Evolutionary conservation across 1,284 basidiomycete genomes (phyloP).

Genomic region (Sanguinoderma infundibulare): DNA sequence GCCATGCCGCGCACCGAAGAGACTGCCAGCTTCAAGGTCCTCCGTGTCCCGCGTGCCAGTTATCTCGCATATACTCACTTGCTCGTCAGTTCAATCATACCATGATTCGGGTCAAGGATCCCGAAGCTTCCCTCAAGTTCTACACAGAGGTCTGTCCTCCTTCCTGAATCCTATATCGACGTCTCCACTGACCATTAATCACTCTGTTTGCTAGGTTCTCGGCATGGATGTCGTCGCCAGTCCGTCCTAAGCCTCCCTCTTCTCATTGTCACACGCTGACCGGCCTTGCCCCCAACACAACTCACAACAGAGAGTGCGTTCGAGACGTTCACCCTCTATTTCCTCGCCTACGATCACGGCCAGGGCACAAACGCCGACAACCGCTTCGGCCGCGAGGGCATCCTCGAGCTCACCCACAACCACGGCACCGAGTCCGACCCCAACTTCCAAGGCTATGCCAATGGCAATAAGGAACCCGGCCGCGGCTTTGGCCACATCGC

Average conservation of each 20-base stretch:
- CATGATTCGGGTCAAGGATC: conserved; percentile 91
- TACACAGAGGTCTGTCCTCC: conserved; percentile 61
- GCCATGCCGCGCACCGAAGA: conserved; percentile 68
- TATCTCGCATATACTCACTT: not conserved
- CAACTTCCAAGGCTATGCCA: conserved; percentile 79
- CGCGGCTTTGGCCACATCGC: conserved; percentile 89
- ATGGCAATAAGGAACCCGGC: conserved; percentile 85
- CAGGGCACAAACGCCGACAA: conserved; percentile 48
- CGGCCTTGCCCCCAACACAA: not conserved
- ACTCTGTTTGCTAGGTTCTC: conserved; percentile 54
- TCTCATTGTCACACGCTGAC: conserved; percentile 8
- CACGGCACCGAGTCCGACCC: conserved; percentile 87
- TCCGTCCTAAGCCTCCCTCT: conserved; percentile 32
- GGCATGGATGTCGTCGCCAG: conserved; percentile 87
- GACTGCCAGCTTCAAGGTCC: conserved; percentile 68
- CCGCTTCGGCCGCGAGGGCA: conserved; percentile 68
- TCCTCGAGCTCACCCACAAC: conserved; percentile 90
- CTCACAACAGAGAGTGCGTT: conserved; percentile 49
- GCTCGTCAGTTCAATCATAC: conserved; percentile 81
- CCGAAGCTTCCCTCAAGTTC: conserved; percentile 77
- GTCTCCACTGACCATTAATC: too few relatives aligned
- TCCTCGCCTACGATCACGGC: conserved; percentile 76
- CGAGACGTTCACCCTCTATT: conserved; percentile 78
- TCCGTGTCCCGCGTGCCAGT: not conserved
- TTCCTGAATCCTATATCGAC: not conserved